Percentiles rank a stretch among this genome's conserved stretches.
Evolutionary conservation across 805 yeast species (phyloP).

Genomic region (Nakazawaea pomicola): DNA sequence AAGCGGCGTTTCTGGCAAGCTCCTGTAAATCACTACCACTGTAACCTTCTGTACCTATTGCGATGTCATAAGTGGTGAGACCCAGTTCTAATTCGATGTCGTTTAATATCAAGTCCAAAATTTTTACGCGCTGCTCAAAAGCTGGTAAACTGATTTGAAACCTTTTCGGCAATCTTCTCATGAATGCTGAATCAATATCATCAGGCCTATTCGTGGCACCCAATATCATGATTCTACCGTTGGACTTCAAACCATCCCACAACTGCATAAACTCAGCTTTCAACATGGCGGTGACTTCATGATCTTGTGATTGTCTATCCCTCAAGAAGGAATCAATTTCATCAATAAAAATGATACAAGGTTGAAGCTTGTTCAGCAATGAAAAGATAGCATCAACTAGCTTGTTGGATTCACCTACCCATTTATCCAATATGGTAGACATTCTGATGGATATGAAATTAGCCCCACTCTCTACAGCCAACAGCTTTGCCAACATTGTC

Average conservation of each 20-base stretch:
- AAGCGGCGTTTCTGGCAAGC: constrained; percentile 88
- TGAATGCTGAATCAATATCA: constrained; percentile 88
- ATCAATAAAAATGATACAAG: constrained; percentile 92
- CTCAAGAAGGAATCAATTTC: constrained; percentile 93
- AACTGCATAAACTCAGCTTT: constrained; percentile 97
- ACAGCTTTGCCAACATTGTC: constrained; percentile 94
- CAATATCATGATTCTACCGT: constrained; percentile 78
- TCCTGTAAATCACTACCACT: constrained; percentile 94
- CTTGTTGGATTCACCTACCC: constrained; percentile 96
- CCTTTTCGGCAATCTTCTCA: constrained; percentile 89
- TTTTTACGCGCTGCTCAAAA: constrained; percentile 59
- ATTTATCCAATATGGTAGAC: constrained; percentile 94
- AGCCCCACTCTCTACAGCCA: constrained; percentile 89
- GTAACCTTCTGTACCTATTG: constrained; percentile 60
- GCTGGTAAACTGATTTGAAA: constrained; percentile 77
- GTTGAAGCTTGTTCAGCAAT: constrained; percentile 82
- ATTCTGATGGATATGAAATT: constrained; percentile 85
- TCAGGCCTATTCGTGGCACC: constrained; percentile 94
- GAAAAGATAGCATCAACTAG: constrained; percentile 90
- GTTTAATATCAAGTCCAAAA: constrained; percentile 61
- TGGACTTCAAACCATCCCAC: constrained; percentile 85
- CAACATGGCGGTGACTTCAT: constrained; percentile 90
- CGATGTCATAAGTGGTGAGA: constrained; percentile 60
- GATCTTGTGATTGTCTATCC: constrained; percentile 79
- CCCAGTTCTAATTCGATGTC: constrained; percentile 57